Percentiles rank a stretch among this genome's conserved stretches.
These are phyloP conservation scores for Calonectria honghensis DNA, from an alignment of 2,329 filamentous ascomycete genomes.

Conservation along the genomic window DNA sequence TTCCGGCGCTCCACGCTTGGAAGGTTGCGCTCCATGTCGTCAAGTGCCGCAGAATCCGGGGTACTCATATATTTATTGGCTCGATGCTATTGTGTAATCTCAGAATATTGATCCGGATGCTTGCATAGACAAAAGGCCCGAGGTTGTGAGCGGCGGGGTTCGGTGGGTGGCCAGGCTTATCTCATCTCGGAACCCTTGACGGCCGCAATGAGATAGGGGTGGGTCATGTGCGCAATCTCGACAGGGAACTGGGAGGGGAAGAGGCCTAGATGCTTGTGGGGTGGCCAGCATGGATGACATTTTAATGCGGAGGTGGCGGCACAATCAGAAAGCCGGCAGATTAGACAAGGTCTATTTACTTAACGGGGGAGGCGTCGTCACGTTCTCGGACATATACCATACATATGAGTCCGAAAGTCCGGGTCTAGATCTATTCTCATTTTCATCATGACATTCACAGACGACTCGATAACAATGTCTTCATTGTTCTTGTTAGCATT, in stretches of 20 bases:
- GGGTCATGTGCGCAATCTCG: conserved; percentile 18
- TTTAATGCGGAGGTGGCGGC: conserved; percentile 7
- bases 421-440: not conserved
- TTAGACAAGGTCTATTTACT: conserved; percentile 9
- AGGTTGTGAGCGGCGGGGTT: conserved; percentile 20
- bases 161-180: conserved; percentile 24
- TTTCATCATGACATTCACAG: too few species aligned
- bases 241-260: conserved; percentile 18
- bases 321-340: not conserved
- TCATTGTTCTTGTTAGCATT: not conserved
- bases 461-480: not conserved
- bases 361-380: conserved; percentile 9
- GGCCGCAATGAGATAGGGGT: conserved; percentile 21
- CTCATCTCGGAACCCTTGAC: not conserved
- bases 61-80: not conserved
- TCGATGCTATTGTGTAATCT: not conserved
- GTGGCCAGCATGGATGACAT: conserved; percentile 6
- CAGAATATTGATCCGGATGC: too few species aligned
- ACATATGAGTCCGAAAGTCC: conserved; percentile 22
- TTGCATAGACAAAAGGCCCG: not conserved
- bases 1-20: conserved; percentile 18
- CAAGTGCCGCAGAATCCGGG: not conserved
- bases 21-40: conserved; percentile 23
- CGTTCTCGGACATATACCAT: not conserved
- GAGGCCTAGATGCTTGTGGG: conserved; percentile 11